A percentile compares a stretch with the other conserved stretches of the same genome.
These are phyloP conservation scores for Aspergillus neoniger DNA, from an alignment of 2,329 filamentous ascomycete genomes.

Conservation along the genomic window DNA sequence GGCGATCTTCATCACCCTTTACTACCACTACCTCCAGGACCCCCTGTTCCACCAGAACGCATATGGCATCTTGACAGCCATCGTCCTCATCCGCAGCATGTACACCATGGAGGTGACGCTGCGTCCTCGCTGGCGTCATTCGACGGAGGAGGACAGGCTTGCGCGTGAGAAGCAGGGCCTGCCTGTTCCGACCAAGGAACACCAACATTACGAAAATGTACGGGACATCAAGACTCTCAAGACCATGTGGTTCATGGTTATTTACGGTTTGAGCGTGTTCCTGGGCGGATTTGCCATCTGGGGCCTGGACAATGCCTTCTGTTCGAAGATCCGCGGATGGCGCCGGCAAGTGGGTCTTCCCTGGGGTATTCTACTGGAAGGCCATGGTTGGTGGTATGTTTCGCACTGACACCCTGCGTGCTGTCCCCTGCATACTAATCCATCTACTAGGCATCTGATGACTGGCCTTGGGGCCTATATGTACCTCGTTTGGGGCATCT, in stretches of 20 bases:
- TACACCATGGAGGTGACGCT: conserved; percentile 73
- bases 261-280: conserved; percentile 68
- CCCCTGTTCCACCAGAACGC: conserved; percentile 80
- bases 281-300: conserved; percentile 74
- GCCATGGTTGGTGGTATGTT: conserved; percentile 70
- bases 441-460: conserved; percentile 66
- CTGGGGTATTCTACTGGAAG: conserved; percentile 75
- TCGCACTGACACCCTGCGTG: not conserved
- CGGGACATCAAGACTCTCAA: conserved; percentile 61
- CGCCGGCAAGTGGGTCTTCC: conserved; percentile 71
- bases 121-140: conserved; percentile 58
- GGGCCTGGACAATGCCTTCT: conserved; percentile 78
- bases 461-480: conserved; percentile 81
- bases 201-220: conserved; percentile 53
- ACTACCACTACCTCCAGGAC: conserved; percentile 81
- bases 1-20: conserved; percentile 70
- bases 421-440: conserved; percentile 10
- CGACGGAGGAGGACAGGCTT: conserved; percentile 49
- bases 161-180: conserved; percentile 38
- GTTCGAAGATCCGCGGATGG: conserved; percentile 64
- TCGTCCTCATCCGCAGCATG: conserved; percentile 72
- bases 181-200: conserved; percentile 45
- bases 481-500: conserved; percentile 81
- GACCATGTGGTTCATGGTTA: conserved; percentile 76
- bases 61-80: conserved; percentile 70